Percentiles rank a stretch among this genome's conserved stretches.
phyloP scores from a whole-genome alignment of 257 asterid species.

The Solanum tarapatanum region DNA sequence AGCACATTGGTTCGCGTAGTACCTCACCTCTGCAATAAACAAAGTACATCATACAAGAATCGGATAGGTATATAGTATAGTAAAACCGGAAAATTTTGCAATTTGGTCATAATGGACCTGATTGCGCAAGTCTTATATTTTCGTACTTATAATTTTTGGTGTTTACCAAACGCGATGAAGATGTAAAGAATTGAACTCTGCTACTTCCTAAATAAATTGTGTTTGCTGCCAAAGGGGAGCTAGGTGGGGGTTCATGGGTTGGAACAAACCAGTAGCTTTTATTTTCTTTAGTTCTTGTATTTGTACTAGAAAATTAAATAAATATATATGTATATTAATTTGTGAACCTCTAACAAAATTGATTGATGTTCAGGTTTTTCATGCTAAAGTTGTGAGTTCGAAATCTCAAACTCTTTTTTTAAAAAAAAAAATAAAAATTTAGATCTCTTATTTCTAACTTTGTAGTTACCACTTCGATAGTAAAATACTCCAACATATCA shows the following conservation, averaged over 20 bases:
- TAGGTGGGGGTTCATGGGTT: background rate
- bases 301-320: too few relatives aligned
- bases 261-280: background rate
- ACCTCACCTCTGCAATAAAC: background rate
- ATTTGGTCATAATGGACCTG: background rate
- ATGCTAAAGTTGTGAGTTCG: too few relatives aligned
- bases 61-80: background rate
- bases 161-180: background rate
- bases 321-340: too few relatives aligned
- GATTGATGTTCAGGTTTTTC: too few relatives aligned
- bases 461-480: too few relatives aligned
- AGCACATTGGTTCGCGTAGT: constrained; percentile 2
- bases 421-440: too few relatives aligned
- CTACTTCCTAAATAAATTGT: background rate
- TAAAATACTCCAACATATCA: too few relatives aligned
- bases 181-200: background rate
- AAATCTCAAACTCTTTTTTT: too few relatives aligned
- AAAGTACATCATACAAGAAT: background rate
- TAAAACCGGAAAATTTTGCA: background rate
- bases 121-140: background rate
- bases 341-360: too few relatives aligned
- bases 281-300: background rate
- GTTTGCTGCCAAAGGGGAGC: background rate
- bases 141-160: background rate
- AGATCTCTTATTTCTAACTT: too few relatives aligned